Evolutionary conservation across 2,329 filamentous ascomycete genomes (phyloP).

Genomic region (Cercospora nicotianae): DNA sequence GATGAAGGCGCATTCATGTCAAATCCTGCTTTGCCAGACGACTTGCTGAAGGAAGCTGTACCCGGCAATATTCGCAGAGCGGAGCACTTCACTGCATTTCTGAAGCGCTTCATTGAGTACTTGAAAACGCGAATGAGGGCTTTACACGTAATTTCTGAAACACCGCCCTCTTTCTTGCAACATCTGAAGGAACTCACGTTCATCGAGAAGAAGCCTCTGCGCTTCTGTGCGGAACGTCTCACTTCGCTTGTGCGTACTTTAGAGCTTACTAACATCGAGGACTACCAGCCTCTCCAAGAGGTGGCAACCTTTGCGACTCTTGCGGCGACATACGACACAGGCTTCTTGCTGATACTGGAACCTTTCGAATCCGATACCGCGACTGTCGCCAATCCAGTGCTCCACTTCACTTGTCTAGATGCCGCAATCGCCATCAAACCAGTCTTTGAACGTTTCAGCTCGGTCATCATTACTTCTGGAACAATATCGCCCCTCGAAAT

Average conservation of each 20-base stretch:
- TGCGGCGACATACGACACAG: slow-evolving; percentile 94
- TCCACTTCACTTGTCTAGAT: slow-evolving; percentile 95
- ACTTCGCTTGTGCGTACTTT: slow-evolving; percentile 93
- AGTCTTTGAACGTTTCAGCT: slow-evolving; percentile 95
- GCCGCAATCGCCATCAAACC: slow-evolving; percentile 97
- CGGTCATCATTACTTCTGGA: slow-evolving; percentile 96
- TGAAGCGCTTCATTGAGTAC: slow-evolving; percentile 97
- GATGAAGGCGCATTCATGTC: slow-evolving; percentile 97
- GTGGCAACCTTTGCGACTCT: slow-evolving; percentile 96
- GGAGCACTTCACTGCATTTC: slow-evolving; percentile 91
- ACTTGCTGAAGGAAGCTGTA: slow-evolving; percentile 90
- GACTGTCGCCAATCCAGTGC: slow-evolving; percentile 91
- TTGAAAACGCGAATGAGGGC: slow-evolving; percentile 96
- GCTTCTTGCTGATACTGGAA: slow-evolving; percentile 93
- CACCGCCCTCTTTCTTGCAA: slow-evolving; percentile 85
- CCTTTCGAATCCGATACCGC: slow-evolving; percentile 95
- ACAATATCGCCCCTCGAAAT: slow-evolving; percentile 97
- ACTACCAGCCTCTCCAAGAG: slow-evolving; percentile 94
- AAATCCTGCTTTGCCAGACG: slow-evolving; percentile 91
- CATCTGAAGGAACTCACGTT: slow-evolving; percentile 95
- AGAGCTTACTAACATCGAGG: slow-evolving; percentile 95
- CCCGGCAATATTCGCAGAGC: slow-evolving; percentile 94
- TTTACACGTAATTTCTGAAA: slow-evolving; percentile 94
- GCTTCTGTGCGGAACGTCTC: slow-evolving; percentile 91
- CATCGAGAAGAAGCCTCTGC: slow-evolving; percentile 91